Evolutionary conservation across 495 filamentous ascomycete genomes (phyloP), one percentile per base, ranked within the genome.

Genomic region (Aspergillus sparsus): DNA sequence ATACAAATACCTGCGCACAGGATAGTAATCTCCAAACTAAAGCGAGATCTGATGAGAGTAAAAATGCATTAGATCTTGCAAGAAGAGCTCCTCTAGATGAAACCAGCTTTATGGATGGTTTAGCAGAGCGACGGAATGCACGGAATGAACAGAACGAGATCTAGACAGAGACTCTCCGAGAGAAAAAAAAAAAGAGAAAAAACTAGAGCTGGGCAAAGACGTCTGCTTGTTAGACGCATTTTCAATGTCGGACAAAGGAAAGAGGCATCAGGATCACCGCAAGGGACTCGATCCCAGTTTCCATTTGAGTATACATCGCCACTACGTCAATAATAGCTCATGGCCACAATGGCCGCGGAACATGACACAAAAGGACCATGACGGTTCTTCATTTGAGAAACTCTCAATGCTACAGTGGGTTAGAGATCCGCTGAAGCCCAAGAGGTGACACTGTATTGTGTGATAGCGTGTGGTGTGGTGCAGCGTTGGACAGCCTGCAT

Each of bases 211-310:
- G 18, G 44, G 45, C 37, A 33, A 54, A 6, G 42, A 49, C 39
- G 51, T 45, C 45, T 18, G 39, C 34, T 4, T 31, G 55, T 7
- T 41, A 44, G 50, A 27, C 41, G 37, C 50, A 61, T 59, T 51
- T 32, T 32, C 64, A 62, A 59, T 42, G 65, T 67, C 41, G 65
- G 65, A 67, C 65, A 67, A 42, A 47, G 50, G 59, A 54, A 62
- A 57, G 57, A 57, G 51, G 52, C 34, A 57, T 11, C 27, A 18
- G 52, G 21, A 46, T 21, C 36, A 58, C 56, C 52, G 58, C 58
- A 58, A 62, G 62, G 49, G 52, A 53, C 52, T 58, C 55, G 33
- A 57, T 64, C 37, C 47, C 62, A 49, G 36, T 49, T 55, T 60
- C 53, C 57, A 54, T 54, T 37, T 39, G 13, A 54, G 49, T 10